Percentiles rank a stretch among this genome's conserved stretches.
phyloP scores from a whole-genome alignment of 1,284 basidiomycete species.

The Lignosus rhinocerotis region DNA sequence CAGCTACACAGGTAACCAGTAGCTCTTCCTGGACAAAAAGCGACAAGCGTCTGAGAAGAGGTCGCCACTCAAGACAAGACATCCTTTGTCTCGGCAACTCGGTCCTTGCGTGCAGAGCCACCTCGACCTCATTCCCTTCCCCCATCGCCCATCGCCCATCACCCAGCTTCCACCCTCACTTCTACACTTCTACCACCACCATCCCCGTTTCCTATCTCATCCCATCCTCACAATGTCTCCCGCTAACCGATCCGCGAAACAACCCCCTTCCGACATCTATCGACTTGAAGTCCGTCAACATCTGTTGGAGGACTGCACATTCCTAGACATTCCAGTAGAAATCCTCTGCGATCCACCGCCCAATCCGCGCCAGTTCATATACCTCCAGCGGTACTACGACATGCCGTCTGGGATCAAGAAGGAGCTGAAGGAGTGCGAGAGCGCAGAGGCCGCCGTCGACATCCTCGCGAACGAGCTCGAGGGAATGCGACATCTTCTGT shows the following conservation, averaged over 20 bases:
- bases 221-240: conserved; percentile 5
- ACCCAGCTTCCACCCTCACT: too few species aligned
- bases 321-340: conserved; percentile 14
- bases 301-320: conserved; percentile 10
- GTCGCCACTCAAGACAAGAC: too few species aligned
- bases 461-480: conserved; percentile 18
- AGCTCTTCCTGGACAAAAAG: too few species aligned
- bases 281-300: conserved; percentile 2
- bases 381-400: conserved; percentile 18
- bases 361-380: conserved; percentile 13
- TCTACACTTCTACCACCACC: background rate
- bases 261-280: background rate
- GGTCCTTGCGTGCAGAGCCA: too few species aligned
- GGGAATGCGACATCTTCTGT: conserved; percentile 11
- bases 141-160: too few species aligned
- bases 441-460: conserved; percentile 14
- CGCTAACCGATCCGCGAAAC: background rate
- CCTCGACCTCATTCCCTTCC: too few species aligned
- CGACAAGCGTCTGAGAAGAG: too few species aligned
- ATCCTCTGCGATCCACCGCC: conserved; percentile 11
- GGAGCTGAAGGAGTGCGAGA: conserved; percentile 10
- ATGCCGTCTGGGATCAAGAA: background rate
- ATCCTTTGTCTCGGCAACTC: too few species aligned
- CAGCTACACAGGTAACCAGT: too few species aligned
- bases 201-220: background rate